These are phyloP conservation scores for Suillus fuscotomentosus DNA, from an alignment of 768 basidiomycete species.

Conservation along the genomic window DNA sequence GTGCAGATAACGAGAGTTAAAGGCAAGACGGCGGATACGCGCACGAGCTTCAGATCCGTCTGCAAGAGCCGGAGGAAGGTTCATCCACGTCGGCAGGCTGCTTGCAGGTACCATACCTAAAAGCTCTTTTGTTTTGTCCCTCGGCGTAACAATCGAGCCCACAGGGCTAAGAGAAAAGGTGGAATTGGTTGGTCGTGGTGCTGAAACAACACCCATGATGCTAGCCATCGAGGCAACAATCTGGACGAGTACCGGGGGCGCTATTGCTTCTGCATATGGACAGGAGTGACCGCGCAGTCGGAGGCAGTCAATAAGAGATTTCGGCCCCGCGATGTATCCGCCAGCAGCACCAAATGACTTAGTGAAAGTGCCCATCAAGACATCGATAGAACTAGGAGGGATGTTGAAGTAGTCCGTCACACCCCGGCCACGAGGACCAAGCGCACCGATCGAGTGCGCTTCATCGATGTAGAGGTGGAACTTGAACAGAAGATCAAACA, in stretches of 20 bases:
- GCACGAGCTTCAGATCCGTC: constrained; percentile 83
- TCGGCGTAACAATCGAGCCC: constrained; percentile 25
- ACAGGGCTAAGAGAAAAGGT: constrained; percentile 33
- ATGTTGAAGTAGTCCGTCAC: constrained; percentile 93
- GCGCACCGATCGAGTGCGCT: constrained; percentile 95
- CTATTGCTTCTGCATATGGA: constrained; percentile 85
- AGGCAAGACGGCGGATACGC: constrained; percentile 85
- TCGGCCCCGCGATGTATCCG: constrained; percentile 89
- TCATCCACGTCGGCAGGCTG: constrained; percentile 75
- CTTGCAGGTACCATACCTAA: constrained; percentile 72
- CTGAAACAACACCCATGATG: constrained; percentile 81
- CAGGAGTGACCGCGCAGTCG: constrained; percentile 81
- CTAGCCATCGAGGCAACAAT: constrained; percentile 91
- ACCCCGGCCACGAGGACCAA: constrained; percentile 93
- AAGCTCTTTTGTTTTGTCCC: constrained; percentile 39
- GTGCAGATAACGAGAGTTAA: constrained; percentile 93
- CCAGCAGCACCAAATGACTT: constrained; percentile 93
- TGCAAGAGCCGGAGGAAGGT: constrained; percentile 65
- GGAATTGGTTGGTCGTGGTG: constrained; percentile 26
- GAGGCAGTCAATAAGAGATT: constrained; percentile 75
- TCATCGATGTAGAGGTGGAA: constrained; percentile 97
- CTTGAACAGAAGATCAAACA: constrained; percentile 52
- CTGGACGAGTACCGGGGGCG: constrained; percentile 89
- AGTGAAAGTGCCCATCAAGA: constrained; percentile 99
- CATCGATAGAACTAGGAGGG: constrained; percentile 77